A percentile compares a stretch with the other conserved stretches of the same genome.
Evolutionary conservation across 169 alveolate genomes (phyloP).

Genomic region (Plasmodium fragile): DNA sequence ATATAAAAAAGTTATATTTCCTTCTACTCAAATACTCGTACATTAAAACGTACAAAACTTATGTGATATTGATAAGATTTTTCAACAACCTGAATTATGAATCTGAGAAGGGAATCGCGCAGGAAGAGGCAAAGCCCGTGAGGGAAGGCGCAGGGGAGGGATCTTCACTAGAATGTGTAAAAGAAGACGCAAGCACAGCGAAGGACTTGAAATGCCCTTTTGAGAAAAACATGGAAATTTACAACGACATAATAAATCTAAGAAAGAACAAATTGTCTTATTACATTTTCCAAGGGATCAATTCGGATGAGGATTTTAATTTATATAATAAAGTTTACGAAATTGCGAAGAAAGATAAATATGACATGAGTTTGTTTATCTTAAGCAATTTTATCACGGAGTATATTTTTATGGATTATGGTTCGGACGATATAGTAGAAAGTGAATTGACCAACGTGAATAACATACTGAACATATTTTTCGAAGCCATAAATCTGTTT

Average conservation of each 20-base stretch:
- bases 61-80: conserved; percentile 62
- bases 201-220: conserved; percentile 4
- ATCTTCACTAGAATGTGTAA: not conserved
- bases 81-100: conserved; percentile 67
- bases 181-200: not conserved
- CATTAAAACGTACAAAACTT: conserved; percentile 67
- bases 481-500: conserved; percentile 56
- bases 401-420: conserved; percentile 49
- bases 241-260: conserved; percentile 59
- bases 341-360: conserved; percentile 58
- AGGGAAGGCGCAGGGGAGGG: not conserved
- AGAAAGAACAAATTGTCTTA: conserved; percentile 41
- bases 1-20: conserved; percentile 63
- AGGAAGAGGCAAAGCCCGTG: not conserved
- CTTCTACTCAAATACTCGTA: conserved; percentile 58
- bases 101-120: not conserved
- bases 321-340: conserved; percentile 41
- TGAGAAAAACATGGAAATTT: conserved; percentile 35
- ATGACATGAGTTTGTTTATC: conserved; percentile 66
- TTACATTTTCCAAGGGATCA: conserved; percentile 20
- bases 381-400: conserved; percentile 65
- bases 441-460: conserved; percentile 52
- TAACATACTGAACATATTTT: conserved; percentile 70
- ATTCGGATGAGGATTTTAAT: conserved; percentile 14
- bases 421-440: conserved; percentile 53